Evolutionary conservation across 306 rosid genomes (phyloP).

Genomic region (Nissolia schottii): DNA sequence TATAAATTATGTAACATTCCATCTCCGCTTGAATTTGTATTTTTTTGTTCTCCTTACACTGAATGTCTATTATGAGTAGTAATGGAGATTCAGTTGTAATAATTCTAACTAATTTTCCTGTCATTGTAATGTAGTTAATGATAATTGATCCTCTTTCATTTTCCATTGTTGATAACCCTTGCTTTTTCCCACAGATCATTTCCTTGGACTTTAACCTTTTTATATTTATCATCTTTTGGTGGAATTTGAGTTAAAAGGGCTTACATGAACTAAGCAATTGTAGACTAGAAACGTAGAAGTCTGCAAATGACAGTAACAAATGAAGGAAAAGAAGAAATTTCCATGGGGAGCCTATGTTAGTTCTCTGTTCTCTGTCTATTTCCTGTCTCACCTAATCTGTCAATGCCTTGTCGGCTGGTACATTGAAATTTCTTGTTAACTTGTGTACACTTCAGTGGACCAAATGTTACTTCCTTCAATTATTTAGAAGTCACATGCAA

Average conservation of each 20-base stretch:
- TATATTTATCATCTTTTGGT: background rate
- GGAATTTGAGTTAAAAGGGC: too few relatives aligned
- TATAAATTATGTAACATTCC: constrained; percentile 22
- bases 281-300: background rate
- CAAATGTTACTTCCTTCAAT: background rate
- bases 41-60: background rate
- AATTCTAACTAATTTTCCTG: background rate
- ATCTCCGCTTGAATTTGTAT: background rate
- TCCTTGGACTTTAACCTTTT: background rate
- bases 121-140: background rate
- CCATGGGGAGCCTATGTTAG: too few relatives aligned
- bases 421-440: background rate
- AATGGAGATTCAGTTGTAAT: background rate
- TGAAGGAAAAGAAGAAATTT: background rate
- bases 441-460: background rate
- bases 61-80: background rate
- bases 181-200: background rate
- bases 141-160: background rate
- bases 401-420: background rate
- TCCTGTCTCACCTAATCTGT: background rate
- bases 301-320: background rate
- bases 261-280: background rate
- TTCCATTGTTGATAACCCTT: background rate
- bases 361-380: too few relatives aligned
- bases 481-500: background rate